phyloP scores from a whole-genome alignment of 2,329 filamentous ascomycete genomes.

The Keithomyces neogunnii region DNA sequence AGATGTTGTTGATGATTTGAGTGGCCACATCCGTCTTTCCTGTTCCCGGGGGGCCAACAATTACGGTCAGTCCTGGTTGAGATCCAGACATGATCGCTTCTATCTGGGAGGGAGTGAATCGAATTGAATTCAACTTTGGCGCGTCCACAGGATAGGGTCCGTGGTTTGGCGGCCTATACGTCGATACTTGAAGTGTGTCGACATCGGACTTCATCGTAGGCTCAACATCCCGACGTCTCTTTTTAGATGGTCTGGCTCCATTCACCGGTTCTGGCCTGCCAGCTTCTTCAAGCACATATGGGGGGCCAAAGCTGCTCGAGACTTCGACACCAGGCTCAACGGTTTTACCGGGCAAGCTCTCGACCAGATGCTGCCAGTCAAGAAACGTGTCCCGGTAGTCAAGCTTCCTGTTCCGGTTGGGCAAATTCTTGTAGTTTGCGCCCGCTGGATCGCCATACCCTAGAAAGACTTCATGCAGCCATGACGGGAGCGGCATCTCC shows the following conservation, averaged over 20 bases:
- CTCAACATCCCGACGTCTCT: slow-evolving; percentile 73
- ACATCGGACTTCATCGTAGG: slow-evolving; percentile 52
- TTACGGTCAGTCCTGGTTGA: slow-evolving; percentile 86
- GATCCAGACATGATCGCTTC: slow-evolving; percentile 91
- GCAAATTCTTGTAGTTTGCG: slow-evolving; percentile 75
- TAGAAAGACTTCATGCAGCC: slow-evolving; percentile 96
- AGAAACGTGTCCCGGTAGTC: slow-evolving; percentile 94
- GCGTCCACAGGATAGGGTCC: slow-evolving; percentile 84
- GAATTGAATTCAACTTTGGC: slow-evolving; percentile 72
- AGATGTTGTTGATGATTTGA: slow-evolving; percentile 97
- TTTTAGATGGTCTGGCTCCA: slow-evolving; percentile 63
- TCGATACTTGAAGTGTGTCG: slow-evolving; percentile 72
- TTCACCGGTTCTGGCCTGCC: slow-evolving; percentile 43
- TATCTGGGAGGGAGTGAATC: slow-evolving; percentile 85
- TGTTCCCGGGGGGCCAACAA: slow-evolving; percentile 91
- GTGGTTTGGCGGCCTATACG: slow-evolving; percentile 80
- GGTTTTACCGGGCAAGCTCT: slow-evolving; percentile 80
- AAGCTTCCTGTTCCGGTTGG: slow-evolving; percentile 68
- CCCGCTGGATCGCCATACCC: slow-evolving; percentile 89
- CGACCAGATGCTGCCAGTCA: slow-evolving; percentile 88
- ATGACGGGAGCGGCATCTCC: slow-evolving; percentile 76
- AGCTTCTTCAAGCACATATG: slow-evolving; percentile 71
- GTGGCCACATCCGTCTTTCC: slow-evolving; percentile 99
- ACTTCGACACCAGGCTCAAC: slow-evolving; percentile 70
- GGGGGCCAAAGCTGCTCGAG: slow-evolving; percentile 69